Base-by-base conservation (phyloP, 2,329 filamentous ascomycete species). In the Mollisia scopiformis region DNA sequence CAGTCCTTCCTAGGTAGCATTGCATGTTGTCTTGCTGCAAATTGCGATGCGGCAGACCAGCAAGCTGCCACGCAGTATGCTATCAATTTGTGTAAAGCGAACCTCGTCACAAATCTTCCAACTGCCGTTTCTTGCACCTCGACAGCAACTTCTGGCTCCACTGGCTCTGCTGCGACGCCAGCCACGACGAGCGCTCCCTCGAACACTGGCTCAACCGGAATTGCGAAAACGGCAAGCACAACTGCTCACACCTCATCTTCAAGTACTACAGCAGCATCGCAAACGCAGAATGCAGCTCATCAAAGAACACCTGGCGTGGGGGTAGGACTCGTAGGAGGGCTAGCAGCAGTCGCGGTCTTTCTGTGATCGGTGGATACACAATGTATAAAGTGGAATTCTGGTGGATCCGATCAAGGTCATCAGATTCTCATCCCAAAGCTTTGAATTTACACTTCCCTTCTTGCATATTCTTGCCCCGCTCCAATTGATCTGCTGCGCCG, bases 1-100 rank as follows among this genome's bases (percentile, higher is more conserved):
- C 63, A 69, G 11, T 68, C 71, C 19, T 85, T 85, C 75, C 69
- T 86, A 57, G 68, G 62, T 50, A 69, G 70, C 11, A 81, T 85
- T 61, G 72, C 79, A 46, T 83, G 81, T 72, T 86, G 83, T 66
- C 73, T 86, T 21, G 69, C 74, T 19, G 66, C 67, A 1, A 69
- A 71, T n/a, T 85, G 83, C 70, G 65, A 68, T 31, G 25, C 66
- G 0, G 67, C 67, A 0, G 78, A 81, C n/a, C 78, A 83, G 62
- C 46, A 64, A 35, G 35, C 55, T 6, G 71, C 75, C 4, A 68
- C 73, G 31, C 25, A 67, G 10, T 77, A 68, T 58, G 75, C 76
- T 10, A 62, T 66, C n/a, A 71, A 62, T 30, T 65, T 77, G 56
- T 77, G 75, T 67, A 63, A 58, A 37, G 71, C 72, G 2, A 68